Evolutionary conservation across 306 rosid genomes (phyloP).

Genomic region (Luffa acutangula): DNA sequence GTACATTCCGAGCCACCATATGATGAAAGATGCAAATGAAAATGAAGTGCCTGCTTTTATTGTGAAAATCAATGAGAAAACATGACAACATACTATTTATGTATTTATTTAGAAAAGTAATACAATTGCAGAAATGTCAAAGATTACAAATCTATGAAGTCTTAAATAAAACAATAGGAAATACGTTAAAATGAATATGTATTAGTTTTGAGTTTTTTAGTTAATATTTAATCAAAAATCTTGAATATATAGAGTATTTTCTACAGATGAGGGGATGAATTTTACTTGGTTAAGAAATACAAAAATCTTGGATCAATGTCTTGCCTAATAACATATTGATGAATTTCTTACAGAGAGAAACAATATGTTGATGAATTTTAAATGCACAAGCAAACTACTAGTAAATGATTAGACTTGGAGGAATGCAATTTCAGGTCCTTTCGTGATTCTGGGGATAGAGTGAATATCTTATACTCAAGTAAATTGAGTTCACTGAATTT

Average conservation of each 20-base stretch:
- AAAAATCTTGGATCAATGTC: background rate
- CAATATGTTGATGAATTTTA: background rate
- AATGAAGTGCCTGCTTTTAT: slow-evolving; percentile 44
- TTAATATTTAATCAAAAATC: background rate
- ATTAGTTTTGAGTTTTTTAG: background rate
- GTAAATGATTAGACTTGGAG: background rate
- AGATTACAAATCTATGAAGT: background rate
- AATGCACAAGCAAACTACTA: background rate
- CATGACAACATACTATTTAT: background rate
- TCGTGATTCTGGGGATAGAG: background rate
- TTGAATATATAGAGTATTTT: background rate
- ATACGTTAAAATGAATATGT: background rate
- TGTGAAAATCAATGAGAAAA: background rate
- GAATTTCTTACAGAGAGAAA: background rate
- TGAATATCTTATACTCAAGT: background rate
- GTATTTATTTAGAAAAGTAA: background rate
- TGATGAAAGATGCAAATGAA: slow-evolving; percentile 56
- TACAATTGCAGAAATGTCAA: background rate
- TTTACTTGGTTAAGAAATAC: background rate
- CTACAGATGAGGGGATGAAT: background rate
- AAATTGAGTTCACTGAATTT: background rate
- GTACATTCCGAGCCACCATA: slow-evolving; percentile 30
- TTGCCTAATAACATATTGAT: background rate
- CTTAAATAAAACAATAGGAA: background rate
- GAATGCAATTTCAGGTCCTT: background rate